Percentiles rank a stretch among this genome's conserved stretches.
Conservation (phyloP, 768 basidiomycete species). For the Erythrobasidium yunnanense region DNA sequence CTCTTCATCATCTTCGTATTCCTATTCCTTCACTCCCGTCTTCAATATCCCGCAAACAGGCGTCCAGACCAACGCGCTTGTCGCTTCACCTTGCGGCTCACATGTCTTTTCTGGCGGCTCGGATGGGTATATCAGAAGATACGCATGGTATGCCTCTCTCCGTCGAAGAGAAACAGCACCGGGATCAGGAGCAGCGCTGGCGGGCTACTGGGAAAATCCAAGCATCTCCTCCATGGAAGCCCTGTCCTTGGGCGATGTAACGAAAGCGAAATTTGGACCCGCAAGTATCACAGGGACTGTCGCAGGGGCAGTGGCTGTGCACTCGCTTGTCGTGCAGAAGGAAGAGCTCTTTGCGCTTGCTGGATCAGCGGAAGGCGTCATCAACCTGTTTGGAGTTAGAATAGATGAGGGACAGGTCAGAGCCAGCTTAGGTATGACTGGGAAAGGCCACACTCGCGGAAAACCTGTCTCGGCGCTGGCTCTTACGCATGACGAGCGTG, state of each 20-base stretch:
- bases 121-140: conserved; percentile 36
- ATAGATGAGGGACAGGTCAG: conserved; percentile 75
- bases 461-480: conserved; percentile 76
- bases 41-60: conserved; percentile 15
- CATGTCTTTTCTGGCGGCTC: conserved; percentile 35
- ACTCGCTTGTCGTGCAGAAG: conserved; percentile 79
- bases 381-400: conserved; percentile 84
- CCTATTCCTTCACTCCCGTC: conserved; percentile 1
- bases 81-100: conserved; percentile 30
- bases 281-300: neutral
- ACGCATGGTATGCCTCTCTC: conserved; percentile 31
- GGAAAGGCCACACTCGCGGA: conserved; percentile 37
- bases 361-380: conserved; percentile 77
- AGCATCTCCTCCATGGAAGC: conserved; percentile 27
- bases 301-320: conserved; percentile 51
- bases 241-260: neutral
- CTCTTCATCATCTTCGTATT: neutral
- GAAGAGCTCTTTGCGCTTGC: conserved; percentile 87
- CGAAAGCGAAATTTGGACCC: conserved; percentile 27
- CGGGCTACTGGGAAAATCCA: conserved; percentile 37
- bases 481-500: conserved; percentile 68
- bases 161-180: neutral
- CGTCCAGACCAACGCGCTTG: conserved; percentile 29
- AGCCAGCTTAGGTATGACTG: conserved; percentile 4
- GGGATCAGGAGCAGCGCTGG: conserved; percentile 25